Evolutionary conservation across 2,329 filamentous ascomycete genomes (phyloP), one percentile per base, ranked within the genome.

Genomic region (Didymella arachidicola): DNA sequence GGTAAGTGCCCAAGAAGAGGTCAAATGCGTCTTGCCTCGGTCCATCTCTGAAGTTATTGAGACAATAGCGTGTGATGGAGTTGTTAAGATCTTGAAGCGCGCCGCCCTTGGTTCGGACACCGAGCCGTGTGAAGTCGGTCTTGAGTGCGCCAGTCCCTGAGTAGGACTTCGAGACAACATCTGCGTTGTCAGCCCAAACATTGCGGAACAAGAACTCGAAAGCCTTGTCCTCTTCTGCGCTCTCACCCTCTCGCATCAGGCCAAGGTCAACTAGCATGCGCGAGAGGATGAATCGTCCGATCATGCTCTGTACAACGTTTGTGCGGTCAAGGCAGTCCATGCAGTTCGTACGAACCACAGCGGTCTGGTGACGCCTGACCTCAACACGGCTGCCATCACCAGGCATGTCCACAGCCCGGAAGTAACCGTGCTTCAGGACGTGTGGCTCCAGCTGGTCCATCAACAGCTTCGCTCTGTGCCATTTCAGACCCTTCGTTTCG

Each of bases 311-410:
- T 3, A 99, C 92, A 7, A 99, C 93, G 70, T 99, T 99, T 52
- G 95, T 99, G 52, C 95, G 90, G 78, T 99, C 95, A 14, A 99
- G 86, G 67, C 96, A 99, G 79, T 99, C 95, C 95, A 99, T 99
- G 80, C 95, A 99, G 77, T 99, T 99, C 38, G 95, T 97, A 53
- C 95, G 89, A 64, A 99, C 93, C 16, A 98, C 93, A 61, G 91
- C 93, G 1, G 88, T 92, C 82, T 99, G 95, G 64, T 87, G 84
- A 61, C 86, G 89, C 63, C 93, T 88, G 32, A 92, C 86, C 69
- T 98, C 94, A 12, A 97, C 83, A 18, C 86, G 87, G 29, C 89
- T 90, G 58, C 88, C 83, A 67, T 87, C 86, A 42, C 87, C 90
- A 2, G 93, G 91, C 81, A 90, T 90, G 75, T 97, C 92, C 27